Conservation (phyloP, 1,284 basidiomycete species). For the Omphalotus olearius region DNA sequence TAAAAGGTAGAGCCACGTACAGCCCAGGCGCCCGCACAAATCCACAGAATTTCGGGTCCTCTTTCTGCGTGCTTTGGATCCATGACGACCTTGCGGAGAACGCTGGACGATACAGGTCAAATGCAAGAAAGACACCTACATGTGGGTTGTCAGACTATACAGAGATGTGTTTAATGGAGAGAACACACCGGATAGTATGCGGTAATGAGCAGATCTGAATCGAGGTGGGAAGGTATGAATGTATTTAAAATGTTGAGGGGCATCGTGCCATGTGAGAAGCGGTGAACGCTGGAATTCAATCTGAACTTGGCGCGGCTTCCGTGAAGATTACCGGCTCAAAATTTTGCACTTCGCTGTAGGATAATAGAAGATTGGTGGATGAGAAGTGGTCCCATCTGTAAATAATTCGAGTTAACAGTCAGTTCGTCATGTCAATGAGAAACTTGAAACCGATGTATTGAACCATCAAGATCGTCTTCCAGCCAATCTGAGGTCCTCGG, state of each 20-base stretch:
- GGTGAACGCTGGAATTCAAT: conserved; percentile 62
- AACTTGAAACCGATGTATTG: conserved; percentile 79
- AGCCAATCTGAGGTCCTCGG: conserved; percentile 82
- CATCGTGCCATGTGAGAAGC: conserved; percentile 95
- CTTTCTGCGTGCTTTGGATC: conserved; percentile 66
- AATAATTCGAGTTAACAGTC: conserved; percentile 1
- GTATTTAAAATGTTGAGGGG: conserved; percentile 91
- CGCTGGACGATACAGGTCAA: conserved; percentile 74
- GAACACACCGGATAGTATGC: conserved; percentile 68
- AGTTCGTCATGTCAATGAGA: conserved; percentile 6
- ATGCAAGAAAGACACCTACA: conserved; percentile 67
- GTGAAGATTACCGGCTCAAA: no score
- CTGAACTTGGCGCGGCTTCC: conserved; percentile 1
- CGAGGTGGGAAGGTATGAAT: conserved; percentile 18
- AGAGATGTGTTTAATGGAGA: background rate
- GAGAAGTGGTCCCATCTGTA: conserved; percentile 81
- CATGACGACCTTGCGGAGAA: conserved; percentile 58
- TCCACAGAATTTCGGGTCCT: conserved; percentile 67
- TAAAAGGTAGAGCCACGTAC: conserved; percentile 44
- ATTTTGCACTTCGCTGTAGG: conserved; percentile 79
- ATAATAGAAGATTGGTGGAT: conserved; percentile 86
- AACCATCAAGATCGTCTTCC: conserved; percentile 81
- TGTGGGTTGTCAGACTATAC: conserved; percentile 6
- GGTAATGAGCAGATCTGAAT: conserved; percentile 73
- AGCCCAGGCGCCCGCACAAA: conserved; percentile 67